phyloP scores from a whole-genome alignment of 176 grass and related monocot species.

The Cenchrus americanus region DNA sequence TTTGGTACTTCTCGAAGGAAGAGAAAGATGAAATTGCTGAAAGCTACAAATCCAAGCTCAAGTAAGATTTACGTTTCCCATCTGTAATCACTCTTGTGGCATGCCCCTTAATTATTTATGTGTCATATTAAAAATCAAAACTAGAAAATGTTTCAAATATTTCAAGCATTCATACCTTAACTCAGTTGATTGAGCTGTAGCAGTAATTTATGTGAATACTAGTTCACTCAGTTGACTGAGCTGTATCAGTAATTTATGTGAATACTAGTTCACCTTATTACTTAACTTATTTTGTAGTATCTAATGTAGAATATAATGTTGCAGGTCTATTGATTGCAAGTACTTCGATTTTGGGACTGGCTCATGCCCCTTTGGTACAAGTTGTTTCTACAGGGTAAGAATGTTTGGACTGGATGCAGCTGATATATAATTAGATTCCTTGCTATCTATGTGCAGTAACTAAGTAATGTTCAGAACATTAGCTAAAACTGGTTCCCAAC shows the following conservation, averaged over 20 bases:
- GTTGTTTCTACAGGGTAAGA: slow-evolving; percentile 82
- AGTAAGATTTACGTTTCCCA: slow-evolving; percentile 59
- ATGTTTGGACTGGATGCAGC: slow-evolving; percentile 16
- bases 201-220: background rate
- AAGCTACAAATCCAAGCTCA: slow-evolving; percentile 93
- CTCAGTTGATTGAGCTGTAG: background rate
- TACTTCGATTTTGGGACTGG: slow-evolving; percentile 94
- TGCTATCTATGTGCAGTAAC: background rate
- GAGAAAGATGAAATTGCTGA: slow-evolving; percentile 86
- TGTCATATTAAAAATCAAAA: background rate
- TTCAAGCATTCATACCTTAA: background rate
- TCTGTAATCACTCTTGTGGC: background rate
- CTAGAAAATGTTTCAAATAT: slow-evolving; percentile 1
- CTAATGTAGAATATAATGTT: slow-evolving; percentile 38
- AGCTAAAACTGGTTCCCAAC: background rate
- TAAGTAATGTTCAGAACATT: background rate
- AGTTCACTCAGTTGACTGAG: background rate
- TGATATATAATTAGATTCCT: slow-evolving; percentile 6
- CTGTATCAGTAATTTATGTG: slow-evolving; percentile 18
- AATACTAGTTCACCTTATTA: slow-evolving; percentile 4
- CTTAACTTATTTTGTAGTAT: slow-evolving; percentile 9
- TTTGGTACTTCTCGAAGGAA: slow-evolving; percentile 93
- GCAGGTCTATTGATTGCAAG: slow-evolving; percentile 98
- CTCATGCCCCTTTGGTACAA: slow-evolving; percentile 87
- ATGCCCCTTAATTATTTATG: background rate